These are phyloP conservation scores for Lathyrus oleraceus DNA, from an alignment of 306 rosid species.

Conservation along the genomic window DNA sequence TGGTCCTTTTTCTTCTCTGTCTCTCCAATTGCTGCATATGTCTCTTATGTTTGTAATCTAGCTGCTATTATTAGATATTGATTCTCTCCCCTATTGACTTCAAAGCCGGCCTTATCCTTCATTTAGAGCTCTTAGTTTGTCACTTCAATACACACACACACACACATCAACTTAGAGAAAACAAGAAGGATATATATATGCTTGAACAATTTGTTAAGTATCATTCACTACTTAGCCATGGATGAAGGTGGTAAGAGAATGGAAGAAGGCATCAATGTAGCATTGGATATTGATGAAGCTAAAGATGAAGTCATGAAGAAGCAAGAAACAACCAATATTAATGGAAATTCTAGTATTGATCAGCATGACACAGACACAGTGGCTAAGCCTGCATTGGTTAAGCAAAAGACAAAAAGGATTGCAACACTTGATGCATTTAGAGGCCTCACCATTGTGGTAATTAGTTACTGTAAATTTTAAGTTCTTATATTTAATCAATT, in stretches of 20 bases:
- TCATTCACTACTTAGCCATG: conserved; percentile 30
- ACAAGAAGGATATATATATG: not conserved
- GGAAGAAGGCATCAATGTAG: conserved; percentile 56
- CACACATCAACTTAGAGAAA: not conserved
- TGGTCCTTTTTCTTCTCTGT: conserved; percentile 3
- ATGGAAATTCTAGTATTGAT: conserved; percentile 27
- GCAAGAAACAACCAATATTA: not conserved
- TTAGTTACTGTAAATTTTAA: not conserved
- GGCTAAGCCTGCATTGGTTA: conserved; percentile 16
- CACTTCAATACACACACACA: not conserved
- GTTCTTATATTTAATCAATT: not conserved
- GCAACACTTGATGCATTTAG: conserved; percentile 88
- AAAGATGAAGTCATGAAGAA: conserved; percentile 15
- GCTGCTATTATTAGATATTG: not conserved
- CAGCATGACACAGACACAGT: not conserved
- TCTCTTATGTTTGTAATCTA: conserved; percentile 10
- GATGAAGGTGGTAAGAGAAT: conserved; percentile 52
- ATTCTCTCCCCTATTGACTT: conserved; percentile 2
- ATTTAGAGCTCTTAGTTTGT: conserved; percentile 32
- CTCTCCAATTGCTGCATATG: conserved; percentile 7
- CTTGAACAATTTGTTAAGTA: not conserved
- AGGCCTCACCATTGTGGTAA: conserved; percentile 88
- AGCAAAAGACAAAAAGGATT: conserved; percentile 65
- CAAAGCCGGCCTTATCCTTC: conserved; percentile 54
- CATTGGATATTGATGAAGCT: conserved; percentile 10